phyloP scores from a whole-genome alignment of 2,329 filamentous ascomycete species.

The Myriosclerotinia duriaeana region DNA sequence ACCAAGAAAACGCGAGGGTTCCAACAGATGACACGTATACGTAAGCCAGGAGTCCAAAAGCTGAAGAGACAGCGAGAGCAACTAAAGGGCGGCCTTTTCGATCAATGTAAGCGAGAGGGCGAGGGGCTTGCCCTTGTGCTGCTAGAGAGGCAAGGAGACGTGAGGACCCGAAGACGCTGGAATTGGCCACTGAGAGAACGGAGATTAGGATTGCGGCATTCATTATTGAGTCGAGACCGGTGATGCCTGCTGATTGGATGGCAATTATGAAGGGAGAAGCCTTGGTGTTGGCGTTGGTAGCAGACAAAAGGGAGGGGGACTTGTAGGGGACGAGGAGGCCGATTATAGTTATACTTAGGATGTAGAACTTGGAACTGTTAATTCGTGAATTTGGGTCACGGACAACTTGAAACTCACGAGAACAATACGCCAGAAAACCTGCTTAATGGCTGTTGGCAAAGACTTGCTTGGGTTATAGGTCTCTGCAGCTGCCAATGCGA shows the following conservation, averaged over 20 bases:
- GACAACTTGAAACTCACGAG: conserved; percentile 62
- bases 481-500: conserved; percentile 75
- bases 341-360: conserved; percentile 77
- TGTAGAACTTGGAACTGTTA: conserved; percentile 63
- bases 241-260: conserved; percentile 79
- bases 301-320: conserved; percentile 60
- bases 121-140: conserved; percentile 81
- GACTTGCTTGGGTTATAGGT: conserved; percentile 78
- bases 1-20: conserved; percentile 71
- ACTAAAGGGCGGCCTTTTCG: conserved; percentile 75
- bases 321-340: conserved; percentile 79
- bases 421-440: conserved; percentile 94
- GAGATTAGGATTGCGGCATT: conserved; percentile 90
- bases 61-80: conserved; percentile 65
- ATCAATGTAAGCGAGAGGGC: conserved; percentile 76
- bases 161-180: conserved; percentile 85
- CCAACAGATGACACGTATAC: conserved; percentile 61
- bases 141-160: conserved; percentile 86
- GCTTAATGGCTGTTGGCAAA: conserved; percentile 83
- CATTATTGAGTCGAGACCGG: conserved; percentile 81
- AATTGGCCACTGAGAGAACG: conserved; percentile 88
- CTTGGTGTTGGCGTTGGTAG: conserved; percentile 62
- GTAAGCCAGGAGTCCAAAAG: conserved; percentile 72
- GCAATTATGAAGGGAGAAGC: conserved; percentile 94
- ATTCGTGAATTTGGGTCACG: conserved; percentile 38